Percentiles rank a stretch among this genome's conserved stretches.
Conservation (phyloP, 768 basidiomycete species). For the Auricularia sp. region DNA sequence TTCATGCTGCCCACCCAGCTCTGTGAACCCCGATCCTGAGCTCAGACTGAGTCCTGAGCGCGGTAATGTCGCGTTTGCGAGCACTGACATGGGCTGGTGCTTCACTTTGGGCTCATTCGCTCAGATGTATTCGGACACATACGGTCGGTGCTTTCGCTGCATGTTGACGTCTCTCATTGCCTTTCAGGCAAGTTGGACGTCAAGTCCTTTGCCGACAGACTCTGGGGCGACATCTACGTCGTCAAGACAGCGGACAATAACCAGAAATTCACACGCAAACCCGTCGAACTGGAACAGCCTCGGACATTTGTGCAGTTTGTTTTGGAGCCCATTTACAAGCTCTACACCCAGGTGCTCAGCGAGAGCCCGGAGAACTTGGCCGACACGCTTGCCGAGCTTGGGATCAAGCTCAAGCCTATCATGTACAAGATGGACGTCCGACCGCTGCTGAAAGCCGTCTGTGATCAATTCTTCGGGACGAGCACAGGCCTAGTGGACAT, state of each 20-base stretch:
- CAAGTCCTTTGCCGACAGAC: slow-evolving; percentile 73
- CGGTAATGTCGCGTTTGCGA: slow-evolving; percentile 95
- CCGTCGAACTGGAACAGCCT: slow-evolving; percentile 62
- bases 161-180: not conserved
- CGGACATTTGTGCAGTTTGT: slow-evolving; percentile 94
- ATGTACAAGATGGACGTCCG: slow-evolving; percentile 99
- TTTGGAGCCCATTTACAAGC: slow-evolving; percentile 91
- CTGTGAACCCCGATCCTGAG: slow-evolving; percentile 81
- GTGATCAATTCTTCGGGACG: slow-evolving; percentile 93
- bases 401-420: slow-evolving; percentile 80
- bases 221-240: slow-evolving; percentile 99
- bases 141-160: slow-evolving; percentile 38
- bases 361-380: slow-evolving; percentile 86
- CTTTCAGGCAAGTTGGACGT: slow-evolving; percentile 64
- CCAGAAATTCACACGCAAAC: slow-evolving; percentile 84
- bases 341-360: slow-evolving; percentile 90
- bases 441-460: slow-evolving; percentile 83
- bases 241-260: slow-evolving; percentile 42
- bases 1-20: slow-evolving; percentile 26
- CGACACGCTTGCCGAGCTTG: slow-evolving; percentile 62
- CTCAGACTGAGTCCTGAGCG: slow-evolving; percentile 85
- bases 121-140: slow-evolving; percentile 91
- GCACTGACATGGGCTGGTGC: slow-evolving; percentile 95
- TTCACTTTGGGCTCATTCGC: slow-evolving; percentile 93
- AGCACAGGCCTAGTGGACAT: slow-evolving; percentile 87